A percentile compares a stretch with the other conserved stretches of the same genome.
phyloP scores from a whole-genome alignment of 1,284 basidiomycete species.

The Coniferiporia sulphurascens region DNA sequence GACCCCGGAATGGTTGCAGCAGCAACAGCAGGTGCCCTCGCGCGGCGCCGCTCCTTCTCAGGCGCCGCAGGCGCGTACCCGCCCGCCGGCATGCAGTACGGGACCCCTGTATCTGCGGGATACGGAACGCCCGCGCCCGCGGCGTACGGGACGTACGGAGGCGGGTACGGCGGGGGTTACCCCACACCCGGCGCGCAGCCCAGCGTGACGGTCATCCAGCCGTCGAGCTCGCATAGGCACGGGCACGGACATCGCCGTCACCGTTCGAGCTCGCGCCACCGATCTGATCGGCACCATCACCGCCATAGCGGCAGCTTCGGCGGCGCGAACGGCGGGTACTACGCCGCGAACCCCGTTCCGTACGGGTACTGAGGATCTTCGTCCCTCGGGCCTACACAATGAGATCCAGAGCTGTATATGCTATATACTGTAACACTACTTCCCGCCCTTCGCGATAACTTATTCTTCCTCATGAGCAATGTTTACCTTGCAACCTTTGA shows the following conservation, averaged over 20 bases:
- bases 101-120: background rate
- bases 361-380: slow-evolving; percentile 4
- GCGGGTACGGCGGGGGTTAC: slow-evolving; percentile 1
- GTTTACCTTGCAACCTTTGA: too few relatives aligned
- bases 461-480: too few relatives aligned
- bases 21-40: background rate
- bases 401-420: too few relatives aligned
- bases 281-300: background rate
- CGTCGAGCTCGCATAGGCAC: background rate
- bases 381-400: too few relatives aligned
- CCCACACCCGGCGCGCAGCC: slow-evolving; percentile 1
- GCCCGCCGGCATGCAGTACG: background rate
- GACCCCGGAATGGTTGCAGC: background rate
- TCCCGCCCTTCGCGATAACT: too few relatives aligned
- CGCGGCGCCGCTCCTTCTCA: slow-evolving; percentile 2
- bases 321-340: background rate
- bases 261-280: slow-evolving; percentile 11
- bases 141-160: background rate
- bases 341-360: slow-evolving; percentile 3
- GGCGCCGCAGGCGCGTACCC: background rate
- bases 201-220: slow-evolving; percentile 9
- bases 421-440: too few relatives aligned
- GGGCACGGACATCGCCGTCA: slow-evolving; percentile 9
- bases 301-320: slow-evolving; percentile 8
- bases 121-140: background rate